Evolutionary conservation across 1,284 basidiomycete genomes (phyloP).

Genomic region (Cystobasidium pallidum): DNA sequence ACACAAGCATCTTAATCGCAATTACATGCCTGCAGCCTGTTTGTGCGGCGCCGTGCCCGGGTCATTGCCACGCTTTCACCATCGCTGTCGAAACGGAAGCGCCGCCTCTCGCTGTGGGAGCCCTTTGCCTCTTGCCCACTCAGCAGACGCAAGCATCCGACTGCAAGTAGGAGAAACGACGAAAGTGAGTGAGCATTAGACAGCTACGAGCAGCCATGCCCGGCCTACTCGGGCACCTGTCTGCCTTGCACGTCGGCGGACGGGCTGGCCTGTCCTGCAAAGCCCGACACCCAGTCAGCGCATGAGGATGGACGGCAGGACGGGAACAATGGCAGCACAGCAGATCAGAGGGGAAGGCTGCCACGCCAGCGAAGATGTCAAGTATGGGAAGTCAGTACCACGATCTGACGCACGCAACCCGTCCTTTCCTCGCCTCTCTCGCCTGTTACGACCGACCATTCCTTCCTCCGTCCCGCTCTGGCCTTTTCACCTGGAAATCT

Average conservation of each 20-base stretch:
- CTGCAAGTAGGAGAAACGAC: conserved; percentile 1
- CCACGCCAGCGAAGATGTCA: not conserved
- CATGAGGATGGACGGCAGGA: not conserved
- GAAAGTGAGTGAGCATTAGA: conserved; percentile 6
- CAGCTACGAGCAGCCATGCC: conserved; percentile 1
- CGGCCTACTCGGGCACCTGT: not conserved
- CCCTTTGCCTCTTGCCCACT: conserved; percentile 3
- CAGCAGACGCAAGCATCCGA: not conserved
- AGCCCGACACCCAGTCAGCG: conserved; percentile 12
- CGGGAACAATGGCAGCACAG: not conserved
- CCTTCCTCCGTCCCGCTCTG: not conserved
- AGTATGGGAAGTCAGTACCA: not conserved
- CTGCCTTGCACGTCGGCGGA: not conserved
- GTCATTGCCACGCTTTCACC: not conserved
- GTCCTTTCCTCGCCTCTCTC: not conserved
- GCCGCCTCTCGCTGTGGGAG: not conserved
- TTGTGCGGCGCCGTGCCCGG: not conserved
- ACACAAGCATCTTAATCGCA: too few species aligned
- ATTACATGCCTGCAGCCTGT: too few species aligned
- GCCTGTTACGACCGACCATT: not conserved
- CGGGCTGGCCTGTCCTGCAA: conserved; percentile 10
- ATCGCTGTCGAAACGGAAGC: not conserved
- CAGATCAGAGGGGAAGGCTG: not conserved
- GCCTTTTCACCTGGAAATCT: not conserved
- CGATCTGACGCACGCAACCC: conserved; percentile 19